Percentiles rank a stretch among this genome's conserved stretches.
Conservation (phyloP, 1,284 basidiomycete species). For the Ustilago vetiveriae region DNA sequence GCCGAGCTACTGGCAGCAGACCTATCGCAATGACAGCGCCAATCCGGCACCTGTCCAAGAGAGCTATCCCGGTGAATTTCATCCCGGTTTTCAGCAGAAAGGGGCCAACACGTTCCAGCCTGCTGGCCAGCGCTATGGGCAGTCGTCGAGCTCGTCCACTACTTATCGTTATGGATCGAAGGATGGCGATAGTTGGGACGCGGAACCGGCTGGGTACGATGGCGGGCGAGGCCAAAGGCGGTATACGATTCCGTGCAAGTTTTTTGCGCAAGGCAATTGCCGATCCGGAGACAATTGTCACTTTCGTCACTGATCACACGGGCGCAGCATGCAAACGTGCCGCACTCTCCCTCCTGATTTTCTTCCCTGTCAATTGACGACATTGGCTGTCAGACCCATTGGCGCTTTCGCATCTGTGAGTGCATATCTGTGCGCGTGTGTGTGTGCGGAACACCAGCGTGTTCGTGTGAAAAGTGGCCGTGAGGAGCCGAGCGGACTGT, state of each 20-base stretch:
- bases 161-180: neutral
- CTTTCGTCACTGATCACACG: conserved; percentile 19
- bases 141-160: neutral
- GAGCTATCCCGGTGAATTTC: conserved; percentile 38
- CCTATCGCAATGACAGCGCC: neutral
- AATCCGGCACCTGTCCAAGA: neutral
- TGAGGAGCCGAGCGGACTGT: too few species aligned
- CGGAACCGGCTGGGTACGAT: neutral
- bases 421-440: too few species aligned
- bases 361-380: too few species aligned
- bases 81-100: conserved; percentile 8
- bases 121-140: neutral
- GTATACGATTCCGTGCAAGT: conserved; percentile 33
- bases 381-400: too few species aligned
- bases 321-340: neutral
- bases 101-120: neutral
- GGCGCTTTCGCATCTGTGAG: too few species aligned
- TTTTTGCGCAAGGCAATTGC: conserved; percentile 29
- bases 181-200: neutral
- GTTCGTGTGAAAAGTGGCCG: too few species aligned
- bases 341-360: too few species aligned
- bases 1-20: conserved; percentile 5
- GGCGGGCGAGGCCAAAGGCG: conserved; percentile 3
- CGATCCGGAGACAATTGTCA: conserved; percentile 14
- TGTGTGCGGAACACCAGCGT: too few species aligned